phyloP scores from a whole-genome alignment of 1,284 basidiomycete genomes.

The Rhodotorula sp. region DNA sequence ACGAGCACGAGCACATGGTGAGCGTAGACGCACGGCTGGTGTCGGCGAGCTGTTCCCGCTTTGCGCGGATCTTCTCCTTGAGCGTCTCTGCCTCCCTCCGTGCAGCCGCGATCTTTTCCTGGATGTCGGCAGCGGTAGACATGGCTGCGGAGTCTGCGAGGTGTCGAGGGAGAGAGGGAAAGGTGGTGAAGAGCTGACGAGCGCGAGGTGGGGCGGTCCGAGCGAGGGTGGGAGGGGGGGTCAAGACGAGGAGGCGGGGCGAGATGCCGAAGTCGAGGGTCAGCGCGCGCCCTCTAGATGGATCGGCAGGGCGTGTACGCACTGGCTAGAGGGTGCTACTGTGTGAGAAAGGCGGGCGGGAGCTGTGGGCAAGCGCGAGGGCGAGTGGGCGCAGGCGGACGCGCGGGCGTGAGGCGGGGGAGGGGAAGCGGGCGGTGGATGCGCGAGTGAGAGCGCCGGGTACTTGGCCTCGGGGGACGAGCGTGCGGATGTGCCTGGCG shows the following conservation, averaged over 20 bases:
- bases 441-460: no score
- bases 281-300: background rate
- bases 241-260: background rate
- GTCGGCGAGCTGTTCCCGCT: constrained; percentile 92
- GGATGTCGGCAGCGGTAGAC: constrained; percentile 48
- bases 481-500: no score
- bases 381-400: background rate
- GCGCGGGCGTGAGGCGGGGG: no score
- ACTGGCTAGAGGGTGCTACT: background rate
- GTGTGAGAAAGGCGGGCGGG: background rate
- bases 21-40: constrained; percentile 74
- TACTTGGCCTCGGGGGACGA: no score
- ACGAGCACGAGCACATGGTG: background rate
- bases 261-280: background rate
- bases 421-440: no score
- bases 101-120: constrained; percentile 78
- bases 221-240: background rate
- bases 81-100: constrained; percentile 92
- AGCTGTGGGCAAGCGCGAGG: background rate
- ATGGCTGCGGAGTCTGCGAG: constrained; percentile 14
- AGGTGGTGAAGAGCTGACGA: background rate
- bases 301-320: background rate
- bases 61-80: constrained; percentile 95
- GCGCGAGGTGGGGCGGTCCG: background rate
- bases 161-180: background rate